Base-by-base conservation (phyloP, 1,139 yeast species). In the Candida labiduridarum region DNA sequence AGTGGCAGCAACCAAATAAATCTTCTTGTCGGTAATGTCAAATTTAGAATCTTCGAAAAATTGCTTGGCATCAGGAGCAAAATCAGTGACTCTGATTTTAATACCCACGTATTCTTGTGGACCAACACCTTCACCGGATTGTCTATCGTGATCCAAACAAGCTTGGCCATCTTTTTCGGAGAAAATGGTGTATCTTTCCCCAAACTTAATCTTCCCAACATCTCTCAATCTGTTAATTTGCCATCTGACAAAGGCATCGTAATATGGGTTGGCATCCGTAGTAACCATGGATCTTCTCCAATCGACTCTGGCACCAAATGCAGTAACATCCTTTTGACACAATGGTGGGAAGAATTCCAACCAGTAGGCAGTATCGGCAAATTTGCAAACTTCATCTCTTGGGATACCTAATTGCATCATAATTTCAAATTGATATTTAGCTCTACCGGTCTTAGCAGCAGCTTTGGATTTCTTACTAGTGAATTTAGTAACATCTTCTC, bases 141-240 rank as follows among this genome's bases (percentile, higher is more conserved):
- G 87, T 80, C 99, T 87, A 72, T 94, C 99, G 71, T 94, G 99
- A 72, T 94, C 99, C 91, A 94, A 92, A 79, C 99, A 94, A 44
- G 99, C 96, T 77, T 94, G 99, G 54, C 97, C 97, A 72, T 94
- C 99, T 75, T 89, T 92, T 66, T 92, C 96, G 41, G 98, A 92
- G 74, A 89, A 94, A 62, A 94, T 90, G 59, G 99, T 95, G 78
- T 91, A 90, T 76, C 99, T 87, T 76, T 94, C 96, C 69, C 99
- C 99, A 62, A 94, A 94, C 78, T 92, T 94, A 74, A 94, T 91
- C 74, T 91, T 94, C 54, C 95, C 96, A 52, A 82, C 74, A 48
- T 83, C 92, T 76, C 85, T 89, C 67, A 95, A 83, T 67, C 88
- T 82, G 75, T 87, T 90, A 82, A 94, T 89, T 72, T 91, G 96